Conservation (phyloP, 2,329 filamentous ascomycete genomes). For the Calonectria leucothoes region DNA sequence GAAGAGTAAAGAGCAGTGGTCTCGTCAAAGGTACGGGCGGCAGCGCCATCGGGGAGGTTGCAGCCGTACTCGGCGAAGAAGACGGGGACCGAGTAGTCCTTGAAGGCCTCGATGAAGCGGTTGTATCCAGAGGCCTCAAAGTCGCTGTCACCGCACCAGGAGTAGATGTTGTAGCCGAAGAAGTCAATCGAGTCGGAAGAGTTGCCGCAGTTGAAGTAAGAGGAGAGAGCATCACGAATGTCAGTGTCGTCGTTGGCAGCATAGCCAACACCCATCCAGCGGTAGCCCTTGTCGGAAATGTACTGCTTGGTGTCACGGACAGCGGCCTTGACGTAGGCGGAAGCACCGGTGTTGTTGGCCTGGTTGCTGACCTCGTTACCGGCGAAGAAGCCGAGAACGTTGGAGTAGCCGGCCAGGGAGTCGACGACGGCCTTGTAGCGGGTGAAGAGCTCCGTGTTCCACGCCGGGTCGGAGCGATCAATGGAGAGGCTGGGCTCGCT, state of each 20-base stretch:
- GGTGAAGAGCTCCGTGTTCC: conserved; percentile 81
- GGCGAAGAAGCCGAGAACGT: conserved; percentile 97
- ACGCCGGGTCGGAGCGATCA: conserved; percentile 82
- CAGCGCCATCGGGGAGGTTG: conserved; percentile 73
- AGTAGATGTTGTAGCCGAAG: conserved; percentile 99
- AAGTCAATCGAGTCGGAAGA: conserved; percentile 82
- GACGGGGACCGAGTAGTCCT: conserved; percentile 88
- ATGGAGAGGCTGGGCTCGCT: conserved; percentile 86
- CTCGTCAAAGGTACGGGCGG: conserved; percentile 84
- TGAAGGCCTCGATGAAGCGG: conserved; percentile 86
- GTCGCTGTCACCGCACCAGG: conserved; percentile 91
- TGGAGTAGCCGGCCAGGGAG: conserved; percentile 82
- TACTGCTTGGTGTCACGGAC: conserved; percentile 96
- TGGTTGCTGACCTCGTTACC: conserved; percentile 97
- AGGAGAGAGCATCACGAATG: conserved; percentile 83
- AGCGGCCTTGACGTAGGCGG: conserved; percentile 96
- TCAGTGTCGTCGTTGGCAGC: conserved; percentile 92
- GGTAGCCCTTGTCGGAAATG: conserved; percentile 83
- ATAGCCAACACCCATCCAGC: conserved; percentile 90
- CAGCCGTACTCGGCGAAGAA: conserved; percentile 99
- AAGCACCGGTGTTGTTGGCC: conserved; percentile 87
- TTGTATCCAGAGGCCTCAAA: conserved; percentile 84
- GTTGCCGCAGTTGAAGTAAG: conserved; percentile 93
- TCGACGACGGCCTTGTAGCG: conserved; percentile 91
- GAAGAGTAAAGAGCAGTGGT: conserved; percentile 82